Base-by-base conservation (phyloP, 2,329 filamentous ascomycete species). In the Exophiala aquamarina region DNA sequence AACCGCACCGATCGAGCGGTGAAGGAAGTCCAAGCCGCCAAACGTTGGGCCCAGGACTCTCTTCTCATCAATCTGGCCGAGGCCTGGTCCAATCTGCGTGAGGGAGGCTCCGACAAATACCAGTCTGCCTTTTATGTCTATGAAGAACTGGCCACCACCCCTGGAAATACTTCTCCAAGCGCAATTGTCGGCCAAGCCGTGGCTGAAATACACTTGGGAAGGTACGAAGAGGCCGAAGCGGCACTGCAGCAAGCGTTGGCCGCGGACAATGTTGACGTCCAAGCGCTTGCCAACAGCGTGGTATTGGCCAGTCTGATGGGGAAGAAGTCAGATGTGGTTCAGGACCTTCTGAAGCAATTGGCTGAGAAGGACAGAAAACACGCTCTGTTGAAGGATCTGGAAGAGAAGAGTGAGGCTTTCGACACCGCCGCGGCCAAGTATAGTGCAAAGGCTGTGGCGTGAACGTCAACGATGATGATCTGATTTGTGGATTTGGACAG, bases 71-170 rank as follows among this genome's bases (percentile, higher is more conserved):
- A 98, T 69, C 72, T 98, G 57, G 91, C 91, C 6, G 93, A 98
- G 72, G 89, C 89, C 6, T 98, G 92, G 93, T 87, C 95, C 55
- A 91, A 90, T 20, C 70, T 97, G 68, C 79, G 93, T 67, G 75
- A 92, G 69, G 89, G 93, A 79, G 92, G 92, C 63, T 91, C 91
- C 58, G 90, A 95, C 60, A 93, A 89, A 67, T 97, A 97, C 70
- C 93, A 97, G 64, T 88, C 93, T 64, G 86, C 92, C 14, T 97
- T 95, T 71, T 97, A 98, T 75, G 92, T 97, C 52, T 97, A 89
- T 63, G 92, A 97, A 70, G 93, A 98, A 70, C 81, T 97, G 39
- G 92, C 93, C 3, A 89, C 95, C 64, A 85, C 88, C 20, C 86
- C 90, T 2, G 83, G 87, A 23, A 90, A 88, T 14, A 84, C 89